Evolutionary conservation across 2,329 filamentous ascomycete species (phyloP).

Genomic region (Acrocalymma vagum): DNA sequence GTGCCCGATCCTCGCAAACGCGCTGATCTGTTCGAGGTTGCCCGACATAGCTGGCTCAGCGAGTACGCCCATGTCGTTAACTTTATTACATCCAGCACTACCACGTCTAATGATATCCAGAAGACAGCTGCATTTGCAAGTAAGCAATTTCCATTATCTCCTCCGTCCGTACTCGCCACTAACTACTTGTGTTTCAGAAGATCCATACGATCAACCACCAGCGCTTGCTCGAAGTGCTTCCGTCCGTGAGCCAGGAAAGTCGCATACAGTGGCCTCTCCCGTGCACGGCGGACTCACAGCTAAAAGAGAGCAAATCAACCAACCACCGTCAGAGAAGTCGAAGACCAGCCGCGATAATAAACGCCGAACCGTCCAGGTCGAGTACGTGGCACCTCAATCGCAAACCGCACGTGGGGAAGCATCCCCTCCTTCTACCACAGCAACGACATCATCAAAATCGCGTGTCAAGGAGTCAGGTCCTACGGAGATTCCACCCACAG

Average conservation of each 20-base stretch:
- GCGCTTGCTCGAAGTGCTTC: conserved; percentile 85
- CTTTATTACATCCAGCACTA: conserved; percentile 96
- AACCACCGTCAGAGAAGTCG: conserved; percentile 69
- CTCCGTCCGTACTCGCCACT: conserved; percentile 3
- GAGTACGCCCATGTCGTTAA: conserved; percentile 97
- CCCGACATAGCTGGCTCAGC: conserved; percentile 96
- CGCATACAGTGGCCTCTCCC: conserved; percentile 57
- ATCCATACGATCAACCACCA: conserved; percentile 67
- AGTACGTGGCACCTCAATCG: conserved; percentile 92
- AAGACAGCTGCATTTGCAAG: conserved; percentile 74
- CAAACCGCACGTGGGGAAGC: conserved; percentile 78
- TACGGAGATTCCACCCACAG: conserved; percentile 49
- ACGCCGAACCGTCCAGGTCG: conserved; percentile 92
- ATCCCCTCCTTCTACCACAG: conserved; percentile 44
- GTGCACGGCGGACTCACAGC: conserved; percentile 69
- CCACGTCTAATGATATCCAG: conserved; percentile 83
- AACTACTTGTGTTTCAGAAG: conserved; percentile 47
- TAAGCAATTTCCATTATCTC: conserved; percentile 43
- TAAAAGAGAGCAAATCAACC: conserved; percentile 78
- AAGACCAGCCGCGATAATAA: conserved; percentile 82
- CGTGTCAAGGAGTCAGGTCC: conserved; percentile 66
- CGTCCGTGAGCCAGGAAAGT: conserved; percentile 84
- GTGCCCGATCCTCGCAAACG: conserved; percentile 95
- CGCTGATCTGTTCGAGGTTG: conserved; percentile 96
- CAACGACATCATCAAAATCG: conserved; percentile 53